Evolutionary conservation across 2,329 filamentous ascomycete species (phyloP), one percentile per base, ranked within the genome.

Genomic region (Pyricularia sp.): DNA sequence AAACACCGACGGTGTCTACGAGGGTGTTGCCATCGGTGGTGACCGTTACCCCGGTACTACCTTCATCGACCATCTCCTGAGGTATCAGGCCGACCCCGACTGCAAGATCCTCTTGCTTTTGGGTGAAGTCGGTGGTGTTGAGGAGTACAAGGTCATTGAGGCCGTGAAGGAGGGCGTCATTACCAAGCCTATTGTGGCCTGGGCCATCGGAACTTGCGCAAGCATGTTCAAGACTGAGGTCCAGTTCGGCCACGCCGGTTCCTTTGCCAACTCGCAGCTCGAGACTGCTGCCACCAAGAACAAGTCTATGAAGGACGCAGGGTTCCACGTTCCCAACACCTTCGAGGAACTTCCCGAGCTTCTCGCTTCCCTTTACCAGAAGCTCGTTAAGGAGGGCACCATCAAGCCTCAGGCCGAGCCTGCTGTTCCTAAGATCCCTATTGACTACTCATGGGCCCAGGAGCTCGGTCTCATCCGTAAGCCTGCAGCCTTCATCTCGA

Each of bases 181-280:
- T 81, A 99, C 91, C 80, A 99, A 99, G 90, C 95, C 95, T 77
- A 95, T 99, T 77, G 94, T 99, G 71, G 95, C 95, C 63, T 99
- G 95, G 95, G 95, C 95, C 74, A 99, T 99, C 78, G 95, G 95
- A 86, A 99, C 95, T 76, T 97, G 96, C 82, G 95, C 95, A 72
- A 94, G 92, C 87, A 95, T 99, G 93, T 97, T 99, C 87, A 98
- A 97, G 90, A 99, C 95, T 59, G 95, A 99, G 86, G 95, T 99
- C 64, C 95, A 99, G 83, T 99, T 99, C 84, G 95, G 95, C 78
- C 95, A 99, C 85, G 95, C 95, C 76, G 95, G 95, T 83, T 93
- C 95, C 68, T 97, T 97, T 75, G 95, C 95, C 86, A 99, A 99
- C 89, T 99, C 95, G 70, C 92, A 97, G 83, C 93, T 99, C 76